Evolutionary conservation across 345 rosid species (phyloP), one percentile per base, ranked within the genome.

Genomic region (Citrus unshiu): DNA sequence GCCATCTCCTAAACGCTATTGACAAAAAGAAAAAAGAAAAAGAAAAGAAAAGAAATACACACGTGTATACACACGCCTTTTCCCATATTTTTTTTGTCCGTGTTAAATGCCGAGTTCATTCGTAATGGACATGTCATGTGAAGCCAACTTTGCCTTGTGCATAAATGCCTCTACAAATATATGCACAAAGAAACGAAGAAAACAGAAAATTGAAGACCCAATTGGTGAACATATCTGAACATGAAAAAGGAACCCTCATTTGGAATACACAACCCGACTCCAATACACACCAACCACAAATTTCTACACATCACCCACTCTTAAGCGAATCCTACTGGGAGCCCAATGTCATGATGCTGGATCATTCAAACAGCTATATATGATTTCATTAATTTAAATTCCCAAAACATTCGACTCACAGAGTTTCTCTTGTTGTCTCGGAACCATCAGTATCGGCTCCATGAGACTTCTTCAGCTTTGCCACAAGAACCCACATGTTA

Each of bases 401-500:
- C 85, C 84, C 29, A 79, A 80, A 13, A 78, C 71, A 78, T 76
- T 80, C 83, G 68, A 40, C 63, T 71, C 56, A 62, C 13, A 54
- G 75, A 5, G 69, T 76, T 75, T 85, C 89, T 78, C 81, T 83
- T 0, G 85, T 65, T 27, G 86, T 78, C 58, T 90, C 91, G 6
- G 88, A 81, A 56, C 74, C 80, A 68, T 83, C 90, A 2, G 83
- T 61, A 76, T 88, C 95, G 29, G 70, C 79, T 56, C 88, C 98
- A 49, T 83, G 89, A 27, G 95, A 88, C 76, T 86, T 93, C 79
- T 93, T 97, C 87, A 97, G 67, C 82, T 92, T 94, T 2, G 99
- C 94, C 46, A 97, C 99, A 32, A 93, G 94, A 76, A 94, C 98
- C 99, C 99, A 97, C 99, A 97, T 97, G 81, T 89, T 97, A 37